Percentiles rank a stretch among this genome's conserved stretches.
These are phyloP conservation scores for Pleurotus sapidus DNA, from an alignment of 768 basidiomycete species.

Conservation along the genomic window DNA sequence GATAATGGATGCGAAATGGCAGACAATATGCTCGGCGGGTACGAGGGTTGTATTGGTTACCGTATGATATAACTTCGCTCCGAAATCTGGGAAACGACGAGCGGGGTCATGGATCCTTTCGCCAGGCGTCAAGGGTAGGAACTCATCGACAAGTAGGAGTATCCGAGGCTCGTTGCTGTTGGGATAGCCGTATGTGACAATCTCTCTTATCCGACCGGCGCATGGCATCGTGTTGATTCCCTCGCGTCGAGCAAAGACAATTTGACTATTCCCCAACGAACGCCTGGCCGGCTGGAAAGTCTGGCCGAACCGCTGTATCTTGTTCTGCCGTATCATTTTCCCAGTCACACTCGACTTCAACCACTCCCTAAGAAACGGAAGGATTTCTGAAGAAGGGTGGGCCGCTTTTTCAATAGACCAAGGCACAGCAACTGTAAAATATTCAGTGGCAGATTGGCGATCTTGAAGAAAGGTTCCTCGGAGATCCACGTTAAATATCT, in stretches of 20 bases:
- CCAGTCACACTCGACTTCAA: no score
- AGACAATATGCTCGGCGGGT: conserved; percentile 9
- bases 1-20: conserved; percentile 9
- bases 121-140: background rate
- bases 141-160: conserved; percentile 8
- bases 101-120: conserved; percentile 8
- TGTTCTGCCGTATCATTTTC: background rate
- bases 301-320: background rate
- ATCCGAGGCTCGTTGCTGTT: background rate
- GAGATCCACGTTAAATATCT: conserved; percentile 10
- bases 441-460: background rate
- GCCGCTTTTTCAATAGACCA: background rate
- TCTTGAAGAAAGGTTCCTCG: background rate
- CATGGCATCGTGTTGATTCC: background rate
- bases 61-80: conserved; percentile 11
- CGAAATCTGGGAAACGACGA: conserved; percentile 5
- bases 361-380: no score
- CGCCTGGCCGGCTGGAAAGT: background rate
- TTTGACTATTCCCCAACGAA: conserved; percentile 4
- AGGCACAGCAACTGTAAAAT: background rate
- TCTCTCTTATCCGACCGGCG: conserved; percentile 9
- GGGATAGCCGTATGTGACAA: conserved; percentile 5
- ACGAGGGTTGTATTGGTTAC: background rate
- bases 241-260: conserved; percentile 1
- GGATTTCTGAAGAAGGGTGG: background rate